Evolutionary conservation across 1,139 yeast genomes (phyloP), one percentile per base, ranked within the genome.

Genomic region (Diutina pseudorugosa): DNA sequence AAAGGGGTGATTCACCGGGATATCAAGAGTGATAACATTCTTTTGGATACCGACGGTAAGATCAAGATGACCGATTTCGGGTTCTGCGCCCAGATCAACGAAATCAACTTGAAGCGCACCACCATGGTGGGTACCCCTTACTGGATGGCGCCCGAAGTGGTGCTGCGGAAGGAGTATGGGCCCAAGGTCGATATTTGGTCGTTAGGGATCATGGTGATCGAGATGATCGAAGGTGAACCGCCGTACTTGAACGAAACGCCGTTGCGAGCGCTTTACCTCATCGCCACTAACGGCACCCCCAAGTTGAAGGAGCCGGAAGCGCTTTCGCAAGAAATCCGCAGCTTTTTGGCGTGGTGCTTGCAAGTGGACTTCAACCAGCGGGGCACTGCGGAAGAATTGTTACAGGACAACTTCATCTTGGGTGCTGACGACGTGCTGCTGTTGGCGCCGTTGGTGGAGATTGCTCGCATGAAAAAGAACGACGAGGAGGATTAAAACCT

Each of bases 71-170:
- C 94, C 0, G 93, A 85, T 68, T 85, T 85, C 66, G 95, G 95
- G 1, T 86, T 91, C 70, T 93, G 98, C 72, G 98, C 98, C 0
- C 97, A 91, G 66, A 86, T 93, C 60, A 91, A 86, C 59, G 98
- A 91, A 62, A 74, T 80, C 52, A 85, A 87, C 55, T 70, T 85
- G 57, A 91, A 91, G 68, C 80, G 98, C 67, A 90, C 95, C 7
- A 93, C 98, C 2, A 88, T 93, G 95, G 98, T 93, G 19, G 98
- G 98, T n/a, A 93, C 98, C 0, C 98, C 98, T 4, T 93, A 93
- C 66, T 93, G 98, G 98, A 93, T 93, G 98, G 98, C 98, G 0
- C 98, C 98, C 1, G 98, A 93, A 68, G 96, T 93, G 54, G 96
- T 93, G 20, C 82, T 90, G 9, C 76, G 96, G 58, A 90, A 91